Conservation (phyloP, 805 yeast species). For the Pichia insulana region DNA sequence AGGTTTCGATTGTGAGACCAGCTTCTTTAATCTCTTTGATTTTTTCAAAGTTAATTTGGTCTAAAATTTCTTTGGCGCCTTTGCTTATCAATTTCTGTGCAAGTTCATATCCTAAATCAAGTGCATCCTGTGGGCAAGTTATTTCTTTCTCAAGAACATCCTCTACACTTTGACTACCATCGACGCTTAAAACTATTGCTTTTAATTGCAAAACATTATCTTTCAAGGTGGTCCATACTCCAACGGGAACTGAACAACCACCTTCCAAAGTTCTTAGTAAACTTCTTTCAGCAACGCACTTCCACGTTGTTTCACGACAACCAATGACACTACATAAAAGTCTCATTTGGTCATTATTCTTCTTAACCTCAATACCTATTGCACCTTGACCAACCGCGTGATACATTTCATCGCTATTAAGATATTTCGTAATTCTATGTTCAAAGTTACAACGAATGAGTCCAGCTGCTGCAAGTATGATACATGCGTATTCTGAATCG, state of each 20-base stretch:
- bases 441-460: conserved; percentile 63
- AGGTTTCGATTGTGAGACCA: conserved; percentile 19
- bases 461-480: conserved; percentile 91
- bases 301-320: conserved; percentile 54
- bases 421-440: conserved; percentile 63
- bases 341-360: conserved; percentile 50
- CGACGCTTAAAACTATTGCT: conserved; percentile 77
- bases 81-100: conserved; percentile 57
- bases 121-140: conserved; percentile 48
- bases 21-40: conserved; percentile 36
- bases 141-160: conserved; percentile 36
- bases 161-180: conserved; percentile 66
- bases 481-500: conserved; percentile 49
- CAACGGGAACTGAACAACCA: conserved; percentile 97
- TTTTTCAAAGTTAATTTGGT: conserved; percentile 65
- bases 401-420: conserved; percentile 74
- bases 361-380: conserved; percentile 81
- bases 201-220: conserved; percentile 40
- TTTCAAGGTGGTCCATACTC: conserved; percentile 57
- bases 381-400: conserved; percentile 99
- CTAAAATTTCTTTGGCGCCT: conserved; percentile 82
- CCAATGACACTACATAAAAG: conserved; percentile 56
- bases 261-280: conserved; percentile 87
- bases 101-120: conserved; percentile 55
- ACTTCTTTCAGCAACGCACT: conserved; percentile 84